Evolutionary conservation across 2,329 filamentous ascomycete species (phyloP).

Genomic region (Venturia asperata): DNA sequence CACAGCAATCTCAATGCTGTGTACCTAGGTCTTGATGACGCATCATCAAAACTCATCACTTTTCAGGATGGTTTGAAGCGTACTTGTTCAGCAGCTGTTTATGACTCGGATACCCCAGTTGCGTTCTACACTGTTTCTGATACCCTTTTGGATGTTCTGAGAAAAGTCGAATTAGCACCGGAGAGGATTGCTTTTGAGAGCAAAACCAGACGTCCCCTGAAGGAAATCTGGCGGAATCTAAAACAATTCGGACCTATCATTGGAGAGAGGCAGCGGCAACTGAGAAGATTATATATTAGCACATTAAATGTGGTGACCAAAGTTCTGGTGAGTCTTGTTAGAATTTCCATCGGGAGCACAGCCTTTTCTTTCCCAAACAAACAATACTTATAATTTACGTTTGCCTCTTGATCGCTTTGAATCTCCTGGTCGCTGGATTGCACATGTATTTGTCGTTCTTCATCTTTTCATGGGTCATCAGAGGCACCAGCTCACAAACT

Average conservation of each 20-base stretch:
- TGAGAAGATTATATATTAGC: neutral
- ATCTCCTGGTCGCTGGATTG: neutral
- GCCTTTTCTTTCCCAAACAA: neutral
- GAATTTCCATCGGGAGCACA: neutral
- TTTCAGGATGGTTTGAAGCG: slow-evolving; percentile 7
- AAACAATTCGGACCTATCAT: neutral
- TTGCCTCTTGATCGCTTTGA: neutral
- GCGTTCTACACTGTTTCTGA: slow-evolving; percentile 3
- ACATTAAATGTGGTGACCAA: neutral
- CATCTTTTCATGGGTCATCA: neutral
- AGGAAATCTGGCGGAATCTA: neutral
- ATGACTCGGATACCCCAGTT: slow-evolving; percentile 4
- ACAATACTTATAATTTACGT: neutral
- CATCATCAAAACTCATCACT: slow-evolving; percentile 1
- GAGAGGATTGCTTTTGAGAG: neutral
- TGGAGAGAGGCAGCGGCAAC: slow-evolving; percentile 2
- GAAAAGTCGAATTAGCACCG: neutral
- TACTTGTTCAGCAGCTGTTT: neutral
- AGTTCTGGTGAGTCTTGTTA: slow-evolving; percentile 7
- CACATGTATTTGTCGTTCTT: neutral
- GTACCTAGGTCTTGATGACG: slow-evolving; percentile 3
- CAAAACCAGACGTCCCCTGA: neutral
- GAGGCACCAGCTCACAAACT: neutral
- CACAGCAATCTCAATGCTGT: neutral
- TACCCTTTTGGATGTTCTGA: slow-evolving; percentile 9